Evolutionary conservation across 495 filamentous ascomycete genomes (phyloP), one percentile per base, ranked within the genome.

Genomic region (Gamarada debralockiae): DNA sequence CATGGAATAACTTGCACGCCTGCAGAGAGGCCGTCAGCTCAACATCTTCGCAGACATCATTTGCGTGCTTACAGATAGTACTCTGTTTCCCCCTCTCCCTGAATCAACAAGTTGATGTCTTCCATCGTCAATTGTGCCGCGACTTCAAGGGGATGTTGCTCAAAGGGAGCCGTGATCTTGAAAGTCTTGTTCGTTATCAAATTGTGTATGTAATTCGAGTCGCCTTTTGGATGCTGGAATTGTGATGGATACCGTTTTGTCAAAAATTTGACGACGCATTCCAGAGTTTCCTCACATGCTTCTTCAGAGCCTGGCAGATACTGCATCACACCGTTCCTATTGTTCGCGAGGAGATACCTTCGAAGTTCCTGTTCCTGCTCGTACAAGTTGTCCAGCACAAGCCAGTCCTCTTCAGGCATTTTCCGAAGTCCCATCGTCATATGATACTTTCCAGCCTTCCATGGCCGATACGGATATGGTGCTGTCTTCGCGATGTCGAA

Each of bases 371-470:
- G 73, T 55, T 76, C 74, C 36, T 71, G 67, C 62, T 69, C 64
- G 39, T 80, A 80, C 50, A 73, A 68, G 27, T 77, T 72, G 57
- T 80, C 77, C 29, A 80, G 55, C 1, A 71, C 73, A 25, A 82
- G 67, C 78, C 77, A 82, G 25, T 78, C 75, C 34, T 67, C 62
- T 24, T 61, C 58, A 45, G 75, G 73, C 44, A 80, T 60, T 56
- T 70, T 75, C 46, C 72, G 70, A 22, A 82, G 66, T 40, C 79
- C 77, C 77, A 80, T 79, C 56, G 74, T 75, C 50, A 80, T 70
- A 36, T 58, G 52, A 22, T 53, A 58, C 23, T 50, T 58, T 38
- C 56, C 56, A 1, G 50, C 56, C 42, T 53, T 52, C 56, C 56
- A 58, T 37, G 44, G 56, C 27, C 56, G 56, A 38, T 53, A 58